Conservation (phyloP, 129 eudicot species). For the Calendula officinalis region DNA sequence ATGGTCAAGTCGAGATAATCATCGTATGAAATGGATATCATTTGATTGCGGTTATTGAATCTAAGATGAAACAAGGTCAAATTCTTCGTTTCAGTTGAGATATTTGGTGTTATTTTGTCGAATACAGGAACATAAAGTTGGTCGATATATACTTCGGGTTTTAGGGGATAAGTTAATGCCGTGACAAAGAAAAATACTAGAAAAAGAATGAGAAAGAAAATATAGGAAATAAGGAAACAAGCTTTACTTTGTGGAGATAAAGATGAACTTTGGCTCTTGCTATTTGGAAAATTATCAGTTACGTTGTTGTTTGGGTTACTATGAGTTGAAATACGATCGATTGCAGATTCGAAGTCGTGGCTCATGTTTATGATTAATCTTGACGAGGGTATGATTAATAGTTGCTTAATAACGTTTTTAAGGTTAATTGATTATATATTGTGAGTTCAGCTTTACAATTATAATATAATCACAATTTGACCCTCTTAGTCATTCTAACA, state of each 20-base stretch:
- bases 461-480: no score
- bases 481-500: no score
- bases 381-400: no score
- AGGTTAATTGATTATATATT: no score
- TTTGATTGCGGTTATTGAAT: background rate
- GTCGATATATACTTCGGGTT: background rate
- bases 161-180: slow-evolving; percentile 1
- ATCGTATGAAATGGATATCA: background rate
- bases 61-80: background rate
- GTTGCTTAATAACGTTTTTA: no score
- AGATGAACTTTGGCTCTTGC: background rate
- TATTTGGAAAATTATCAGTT: no score
- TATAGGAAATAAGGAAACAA: background rate
- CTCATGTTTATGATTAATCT: no score
- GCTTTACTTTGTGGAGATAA: background rate
- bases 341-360: no score
- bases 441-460: no score
- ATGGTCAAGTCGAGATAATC: background rate
- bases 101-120: background rate
- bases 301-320: no score
- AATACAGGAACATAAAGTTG: background rate
- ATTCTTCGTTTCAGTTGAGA: background rate
- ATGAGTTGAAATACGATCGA: no score
- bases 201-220: background rate
- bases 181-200: background rate